phyloP scores from a whole-genome alignment of 345 rosid genomes.

The Eutrema heterophyllum region DNA sequence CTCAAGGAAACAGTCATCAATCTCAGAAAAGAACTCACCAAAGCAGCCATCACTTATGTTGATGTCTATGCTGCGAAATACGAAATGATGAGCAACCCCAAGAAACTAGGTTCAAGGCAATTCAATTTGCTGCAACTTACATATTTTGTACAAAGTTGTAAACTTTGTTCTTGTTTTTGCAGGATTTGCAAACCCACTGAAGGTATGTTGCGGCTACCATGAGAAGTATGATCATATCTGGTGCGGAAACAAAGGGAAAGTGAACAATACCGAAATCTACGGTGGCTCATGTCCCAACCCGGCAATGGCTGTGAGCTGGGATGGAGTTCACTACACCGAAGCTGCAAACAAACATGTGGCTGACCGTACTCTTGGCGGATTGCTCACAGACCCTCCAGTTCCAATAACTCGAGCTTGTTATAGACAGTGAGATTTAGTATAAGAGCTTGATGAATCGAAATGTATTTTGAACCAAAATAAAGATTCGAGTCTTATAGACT shows the following conservation, averaged over 20 bases:
- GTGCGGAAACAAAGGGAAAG: constrained; percentile 60
- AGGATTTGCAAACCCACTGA: constrained; percentile 57
- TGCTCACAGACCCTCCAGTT: constrained; percentile 54
- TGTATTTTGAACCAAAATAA: constrained; percentile 5
- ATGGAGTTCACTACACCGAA: constrained; percentile 62
- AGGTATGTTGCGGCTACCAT: constrained; percentile 65
- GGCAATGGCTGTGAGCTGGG: constrained; percentile 53
- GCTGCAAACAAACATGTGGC: constrained; percentile 72
- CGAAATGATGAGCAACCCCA: constrained; percentile 62
- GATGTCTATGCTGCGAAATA: constrained; percentile 75
- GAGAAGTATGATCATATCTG: constrained; percentile 51
- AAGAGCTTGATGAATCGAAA: background rate
- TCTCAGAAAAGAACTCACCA: constrained; percentile 52
- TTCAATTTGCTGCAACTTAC: background rate
- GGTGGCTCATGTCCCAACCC: constrained; percentile 52
- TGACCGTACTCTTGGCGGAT: constrained; percentile 51
- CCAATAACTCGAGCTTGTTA: constrained; percentile 64
- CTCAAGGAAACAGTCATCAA: constrained; percentile 56
- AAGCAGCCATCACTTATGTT: constrained; percentile 70
- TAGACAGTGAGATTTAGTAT: constrained; percentile 28
- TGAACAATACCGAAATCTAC: constrained; percentile 48
- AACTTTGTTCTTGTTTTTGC: constrained; percentile 3
- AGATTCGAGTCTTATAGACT: constrained; percentile 1
- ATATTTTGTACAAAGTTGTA: background rate
- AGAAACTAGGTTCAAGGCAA: constrained; percentile 44